Evolutionary conservation across 306 rosid species (phyloP).

Genomic region (Myrica gale): DNA sequence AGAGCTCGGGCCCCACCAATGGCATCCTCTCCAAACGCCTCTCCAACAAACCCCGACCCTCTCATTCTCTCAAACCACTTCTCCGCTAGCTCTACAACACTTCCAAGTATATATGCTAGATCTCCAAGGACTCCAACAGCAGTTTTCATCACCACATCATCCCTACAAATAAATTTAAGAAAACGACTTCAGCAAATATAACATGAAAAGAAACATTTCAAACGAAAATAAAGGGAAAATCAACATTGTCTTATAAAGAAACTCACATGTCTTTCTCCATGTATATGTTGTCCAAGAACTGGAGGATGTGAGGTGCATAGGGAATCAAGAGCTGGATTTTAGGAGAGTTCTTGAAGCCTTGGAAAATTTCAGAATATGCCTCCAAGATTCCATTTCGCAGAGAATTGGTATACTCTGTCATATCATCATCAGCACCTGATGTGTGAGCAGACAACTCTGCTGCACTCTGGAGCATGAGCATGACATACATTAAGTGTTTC

Average conservation of each 20-base stretch:
- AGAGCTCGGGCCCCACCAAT: too few relatives aligned
- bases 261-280: slow-evolving; percentile 86
- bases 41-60: too few relatives aligned
- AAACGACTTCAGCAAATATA: neutral
- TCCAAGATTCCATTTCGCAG: slow-evolving; percentile 89
- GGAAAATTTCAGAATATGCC: slow-evolving; percentile 92
- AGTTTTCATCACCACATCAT: slow-evolving; percentile 88
- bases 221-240: neutral
- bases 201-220: neutral
- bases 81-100: too few relatives aligned
- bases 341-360: slow-evolving; percentile 83
- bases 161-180: slow-evolving; percentile 45
- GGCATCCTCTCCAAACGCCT: too few relatives aligned
- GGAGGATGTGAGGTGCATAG: slow-evolving; percentile 82
- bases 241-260: neutral
- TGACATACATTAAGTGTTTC: slow-evolving; percentile 80
- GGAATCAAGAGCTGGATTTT: slow-evolving; percentile 78
- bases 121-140: slow-evolving; percentile 95
- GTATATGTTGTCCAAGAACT: slow-evolving; percentile 84
- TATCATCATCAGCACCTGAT: slow-evolving; percentile 71
- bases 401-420: slow-evolving; percentile 79
- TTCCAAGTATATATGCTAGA: slow-evolving; percentile 89
- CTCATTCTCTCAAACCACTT: too few relatives aligned
- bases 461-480: slow-evolving; percentile 89
- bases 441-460: slow-evolving; percentile 74